Base-by-base conservation (phyloP, 441 rosid genomes). In the Francoa sonchifolia region DNA sequence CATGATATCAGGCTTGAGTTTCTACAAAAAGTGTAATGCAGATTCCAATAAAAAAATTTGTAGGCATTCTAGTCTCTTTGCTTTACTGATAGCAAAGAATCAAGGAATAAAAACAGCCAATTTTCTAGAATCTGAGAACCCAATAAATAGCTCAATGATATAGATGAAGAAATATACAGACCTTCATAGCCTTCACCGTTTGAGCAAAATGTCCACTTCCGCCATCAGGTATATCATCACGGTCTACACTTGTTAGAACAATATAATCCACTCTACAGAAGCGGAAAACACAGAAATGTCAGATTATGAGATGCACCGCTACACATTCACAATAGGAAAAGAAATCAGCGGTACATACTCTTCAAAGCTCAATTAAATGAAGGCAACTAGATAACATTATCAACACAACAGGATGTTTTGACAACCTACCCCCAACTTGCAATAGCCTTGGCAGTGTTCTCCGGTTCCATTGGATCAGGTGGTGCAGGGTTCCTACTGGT, bases 141-240 rank as follows among this genome's bases (percentile, higher is more conserved):
- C 18, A 44, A 55, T 9, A 52, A 23, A 17, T 23, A 45, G 31
- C 36, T 11, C 9, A 29, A 21, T 15, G 23, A 16, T 0, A 49
- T n/a, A 3, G 30, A 36, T 27, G 32, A 8, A 26, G 33, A 41
- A 16, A 13, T 15, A 50, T 34, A 54, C 54, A 33, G 3, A 90
- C 98, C 89, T 90, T 90, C 78, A 82, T 78, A 25, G 88, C 93
- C 58, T 68, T 55, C 20, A 86, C 99, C 45, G 99, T 90, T 74
- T 55, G 66, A 14, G 87, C 85, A 86, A 86, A 90, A 73, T 90
- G 99, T 35, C 81, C 87, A 59, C 99, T 90, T 54, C 99, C 96
- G n/a, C 99, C 96, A 68, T 90, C 96, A 48, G 90, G 95, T 36
- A 90, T 48, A 75, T 90, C 99, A 35, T 90, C 95, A 52, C 99